These are phyloP conservation scores for Aspergillus bridgeri DNA, from an alignment of 495 filamentous ascomycete species.

Conservation along the genomic window DNA sequence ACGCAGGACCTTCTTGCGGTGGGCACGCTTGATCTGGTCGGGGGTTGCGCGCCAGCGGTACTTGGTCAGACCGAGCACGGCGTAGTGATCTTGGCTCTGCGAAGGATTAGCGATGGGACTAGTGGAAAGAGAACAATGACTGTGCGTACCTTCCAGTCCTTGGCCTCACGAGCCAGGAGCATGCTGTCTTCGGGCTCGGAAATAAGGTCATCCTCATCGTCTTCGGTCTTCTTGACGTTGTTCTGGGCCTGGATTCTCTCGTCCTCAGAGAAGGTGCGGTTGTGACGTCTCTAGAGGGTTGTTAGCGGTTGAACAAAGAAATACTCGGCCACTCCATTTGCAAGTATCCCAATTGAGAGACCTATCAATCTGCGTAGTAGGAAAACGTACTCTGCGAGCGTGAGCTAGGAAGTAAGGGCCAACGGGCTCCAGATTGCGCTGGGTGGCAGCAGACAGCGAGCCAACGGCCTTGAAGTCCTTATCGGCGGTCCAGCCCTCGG, in stretches of 20 bases:
- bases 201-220: constrained; percentile 83
- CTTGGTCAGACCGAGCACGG: constrained; percentile 87
- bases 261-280: constrained; percentile 97
- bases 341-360: not conserved
- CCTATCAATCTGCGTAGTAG: not conserved
- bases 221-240: constrained; percentile 92
- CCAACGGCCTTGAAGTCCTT: constrained; percentile 86
- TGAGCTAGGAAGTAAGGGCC: constrained; percentile 97
- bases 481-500: constrained; percentile 79
- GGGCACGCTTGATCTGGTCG: constrained; percentile 96
- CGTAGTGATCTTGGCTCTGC: constrained; percentile 95
- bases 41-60: constrained; percentile 90
- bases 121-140: not conserved
- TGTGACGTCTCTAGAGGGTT: constrained; percentile 69
- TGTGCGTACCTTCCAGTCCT: constrained; percentile 91
- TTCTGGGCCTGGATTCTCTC: constrained; percentile 94
- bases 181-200: constrained; percentile 88
- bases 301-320: constrained; percentile 18
- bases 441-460: constrained; percentile 62
- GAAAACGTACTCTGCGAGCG: constrained; percentile 71
- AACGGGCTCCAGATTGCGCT: constrained; percentile 88
- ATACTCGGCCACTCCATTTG: not conserved
- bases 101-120: constrained; percentile 15
- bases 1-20: constrained; percentile 98
- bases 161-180: constrained; percentile 88